Percentiles rank a stretch among this genome's conserved stretches.
phyloP scores from a whole-genome alignment of 441 rosid species.

The Adansonia grandidieri region DNA sequence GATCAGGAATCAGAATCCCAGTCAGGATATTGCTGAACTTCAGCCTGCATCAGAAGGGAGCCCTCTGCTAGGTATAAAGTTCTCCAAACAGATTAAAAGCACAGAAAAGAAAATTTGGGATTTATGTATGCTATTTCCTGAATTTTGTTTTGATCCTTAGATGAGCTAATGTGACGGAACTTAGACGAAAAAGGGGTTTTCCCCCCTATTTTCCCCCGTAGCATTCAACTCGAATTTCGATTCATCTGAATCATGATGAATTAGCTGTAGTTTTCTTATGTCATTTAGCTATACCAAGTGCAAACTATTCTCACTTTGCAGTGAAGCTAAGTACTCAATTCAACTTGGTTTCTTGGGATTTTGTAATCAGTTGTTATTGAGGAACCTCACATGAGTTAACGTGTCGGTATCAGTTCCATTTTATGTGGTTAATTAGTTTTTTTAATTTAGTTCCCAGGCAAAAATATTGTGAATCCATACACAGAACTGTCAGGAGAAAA shows the following conservation, averaged over 20 bases:
- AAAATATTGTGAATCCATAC: conserved; percentile 84
- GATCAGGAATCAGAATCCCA: conserved; percentile 63
- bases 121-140: background rate
- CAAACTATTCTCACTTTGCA: background rate
- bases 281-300: background rate
- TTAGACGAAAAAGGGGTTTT: background rate
- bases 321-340: conserved; percentile 2
- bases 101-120: background rate
- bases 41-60: conserved; percentile 72
- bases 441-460: conserved; percentile 82
- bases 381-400: background rate
- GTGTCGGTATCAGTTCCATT: background rate
- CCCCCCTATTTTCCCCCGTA: background rate
- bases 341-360: background rate
- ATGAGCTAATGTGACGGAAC: background rate
- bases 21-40: conserved; percentile 69
- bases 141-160: conserved; percentile 22
- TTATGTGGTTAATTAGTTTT: conserved; percentile 23
- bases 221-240: background rate
- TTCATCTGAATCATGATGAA: background rate
- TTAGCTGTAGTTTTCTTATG: background rate
- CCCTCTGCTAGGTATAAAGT: conserved; percentile 53
- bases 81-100: background rate
- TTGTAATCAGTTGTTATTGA: background rate
- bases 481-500: conserved; percentile 89